Evolutionary conservation across 2,329 filamentous ascomycete genomes (phyloP), one percentile per base, ranked within the genome.

Genomic region (Aspergillus sp.): DNA sequence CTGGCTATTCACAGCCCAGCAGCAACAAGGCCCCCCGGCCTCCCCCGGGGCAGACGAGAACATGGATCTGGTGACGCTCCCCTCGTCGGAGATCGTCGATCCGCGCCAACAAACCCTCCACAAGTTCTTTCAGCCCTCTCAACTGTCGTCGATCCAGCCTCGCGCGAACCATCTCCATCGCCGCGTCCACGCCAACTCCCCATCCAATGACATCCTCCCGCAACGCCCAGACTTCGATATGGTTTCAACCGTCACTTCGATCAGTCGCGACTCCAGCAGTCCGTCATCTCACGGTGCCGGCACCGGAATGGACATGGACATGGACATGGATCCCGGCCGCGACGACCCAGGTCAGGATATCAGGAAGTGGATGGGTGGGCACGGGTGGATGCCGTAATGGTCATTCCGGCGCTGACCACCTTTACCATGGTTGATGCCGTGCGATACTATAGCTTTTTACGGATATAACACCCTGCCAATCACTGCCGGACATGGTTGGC

Each of bases 1-100:
- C 32, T 76, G 76, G 73, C 71, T 79, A 9, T 79, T 73, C 60
- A 75, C 74, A 26, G 77, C 77, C 6, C 76, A 77, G 58, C 65
- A 72, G 49, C 70, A 66, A 26, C 66, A 67, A 16, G 53, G 56
- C 31, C 47, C 57, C 24, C 36, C 54, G 46, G 49, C 59, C 3
- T 49, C 65, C 11, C 24, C 62, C 16, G 52, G 62, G 36, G 56
- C 63, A 49, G 62, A 72, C 22, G 67, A 73, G 54, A 51, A 62
- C 11, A 68, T 71, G 60, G 66, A 73, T n/a, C 57, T 66, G 26
- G 66, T 68, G 47, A 39, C 66, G 4, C 52, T 67, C 29, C 65
- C 70, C 24, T 62, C 67, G 14, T 63, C 68, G 36, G 70, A 74
- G 52, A 65, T 60, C 3, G 47, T 71, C 29, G 76, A 79, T 61